These are phyloP conservation scores for Taphrina betulina DNA, from an alignment of 1,139 yeast species.

Conservation along the genomic window DNA sequence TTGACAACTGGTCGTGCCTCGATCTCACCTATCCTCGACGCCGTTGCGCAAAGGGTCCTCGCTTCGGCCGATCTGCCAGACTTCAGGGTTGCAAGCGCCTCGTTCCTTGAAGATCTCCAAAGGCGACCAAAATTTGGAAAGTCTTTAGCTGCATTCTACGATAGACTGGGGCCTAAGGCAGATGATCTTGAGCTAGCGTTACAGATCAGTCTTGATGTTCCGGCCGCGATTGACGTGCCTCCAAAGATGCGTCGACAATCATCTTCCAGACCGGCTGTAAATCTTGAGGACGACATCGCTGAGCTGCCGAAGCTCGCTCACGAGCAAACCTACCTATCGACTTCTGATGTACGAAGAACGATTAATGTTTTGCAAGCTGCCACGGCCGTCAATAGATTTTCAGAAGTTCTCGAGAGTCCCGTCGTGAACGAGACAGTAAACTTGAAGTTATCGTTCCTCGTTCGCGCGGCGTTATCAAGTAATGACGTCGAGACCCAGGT, in stretches of 20 bases:
- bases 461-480: slow-evolving; percentile 25
- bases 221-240: not conserved
- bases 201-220: slow-evolving; percentile 17
- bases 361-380: slow-evolving; percentile 29
- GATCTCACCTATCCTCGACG: not conserved
- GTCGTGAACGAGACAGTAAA: not conserved
- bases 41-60: slow-evolving; percentile 22
- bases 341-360: slow-evolving; percentile 14
- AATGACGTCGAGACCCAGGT: slow-evolving; percentile 18
- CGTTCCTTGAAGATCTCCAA: slow-evolving; percentile 5
- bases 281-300: slow-evolving; percentile 17
- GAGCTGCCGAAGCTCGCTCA: slow-evolving; percentile 12
- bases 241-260: slow-evolving; percentile 7
- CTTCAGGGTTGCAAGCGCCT: slow-evolving; percentile 12
- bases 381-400: slow-evolving; percentile 3
- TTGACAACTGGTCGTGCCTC: slow-evolving; percentile 8
- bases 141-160: slow-evolving; percentile 1
- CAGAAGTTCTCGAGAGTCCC: slow-evolving; percentile 14
- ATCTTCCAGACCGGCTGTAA: not conserved
- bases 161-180: slow-evolving; percentile 3
- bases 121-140: not conserved
- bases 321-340: slow-evolving; percentile 8
- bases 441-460: slow-evolving; percentile 9
- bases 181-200: slow-evolving; percentile 25
- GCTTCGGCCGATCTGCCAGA: slow-evolving; percentile 29